A percentile compares a stretch with the other conserved stretches of the same genome.
phyloP scores from a whole-genome alignment of 2,329 filamentous ascomycete genomes.

The Nakataea oryzae region DNA sequence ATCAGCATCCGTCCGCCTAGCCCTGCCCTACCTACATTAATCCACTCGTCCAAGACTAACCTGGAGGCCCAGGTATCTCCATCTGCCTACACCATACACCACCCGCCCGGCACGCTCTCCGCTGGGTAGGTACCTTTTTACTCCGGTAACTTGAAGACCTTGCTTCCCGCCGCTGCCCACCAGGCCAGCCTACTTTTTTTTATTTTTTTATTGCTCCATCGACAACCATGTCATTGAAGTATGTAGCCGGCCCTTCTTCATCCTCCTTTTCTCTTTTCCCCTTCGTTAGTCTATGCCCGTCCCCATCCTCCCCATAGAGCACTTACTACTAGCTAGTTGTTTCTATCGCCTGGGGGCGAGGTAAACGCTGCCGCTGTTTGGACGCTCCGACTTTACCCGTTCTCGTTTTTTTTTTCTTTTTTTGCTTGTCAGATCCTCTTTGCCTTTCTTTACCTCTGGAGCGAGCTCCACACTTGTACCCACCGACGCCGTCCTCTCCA shows the following conservation, averaged over 20 bases:
- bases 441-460: constrained; percentile 4
- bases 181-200: constrained; percentile 1
- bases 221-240: constrained; percentile 27
- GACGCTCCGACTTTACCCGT: constrained; percentile 4
- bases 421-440: constrained; percentile 6
- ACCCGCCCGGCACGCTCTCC: neutral
- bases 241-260: constrained; percentile 12
- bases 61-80: neutral
- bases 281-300: neutral
- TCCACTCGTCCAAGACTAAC: neutral
- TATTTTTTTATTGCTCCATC: constrained; percentile 3
- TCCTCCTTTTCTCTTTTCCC: constrained; percentile 5
- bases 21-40: neutral
- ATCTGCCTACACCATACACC: neutral
- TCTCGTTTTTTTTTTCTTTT: constrained; percentile 1
- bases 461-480: constrained; percentile 3
- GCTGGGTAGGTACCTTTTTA: neutral
- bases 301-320: neutral
- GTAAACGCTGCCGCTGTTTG: neutral
- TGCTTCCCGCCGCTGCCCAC: constrained; percentile 17
- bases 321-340: neutral
- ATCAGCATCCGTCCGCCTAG: neutral
- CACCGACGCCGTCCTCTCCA: neutral
- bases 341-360: neutral
- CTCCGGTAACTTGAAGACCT: neutral